Conservation (phyloP, 352 stramenopile species). For the Blastocystis sp. region DNA sequence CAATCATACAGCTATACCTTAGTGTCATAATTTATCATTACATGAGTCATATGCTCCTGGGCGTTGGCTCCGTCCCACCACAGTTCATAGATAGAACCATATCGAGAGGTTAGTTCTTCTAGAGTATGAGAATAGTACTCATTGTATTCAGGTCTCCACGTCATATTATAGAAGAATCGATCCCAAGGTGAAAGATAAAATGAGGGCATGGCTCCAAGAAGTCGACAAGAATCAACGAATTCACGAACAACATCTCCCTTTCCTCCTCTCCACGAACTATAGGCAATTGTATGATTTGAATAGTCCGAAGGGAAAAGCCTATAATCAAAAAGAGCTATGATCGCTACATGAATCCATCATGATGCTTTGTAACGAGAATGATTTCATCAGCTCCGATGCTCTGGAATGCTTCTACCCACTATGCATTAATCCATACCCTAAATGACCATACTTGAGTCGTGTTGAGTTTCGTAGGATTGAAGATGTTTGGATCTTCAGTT, state of each 20-base stretch:
- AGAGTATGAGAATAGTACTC: conserved; percentile 65
- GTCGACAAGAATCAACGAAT: conserved; percentile 51
- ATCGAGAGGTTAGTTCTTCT: conserved; percentile 36
- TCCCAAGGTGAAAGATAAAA: conserved; percentile 68
- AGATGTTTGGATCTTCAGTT: conserved; percentile 62
- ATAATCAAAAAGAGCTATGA: not conserved
- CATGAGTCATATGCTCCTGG: conserved; percentile 54
- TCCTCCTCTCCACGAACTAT: conserved; percentile 62
- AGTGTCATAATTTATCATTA: not conserved
- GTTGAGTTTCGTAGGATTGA: conserved; percentile 63
- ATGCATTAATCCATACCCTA: not conserved
- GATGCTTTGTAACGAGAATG: conserved; percentile 66
- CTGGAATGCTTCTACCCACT: conserved; percentile 64
- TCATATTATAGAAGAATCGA: conserved; percentile 68
- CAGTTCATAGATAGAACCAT: conserved; percentile 66
- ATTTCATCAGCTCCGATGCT: conserved; percentile 40
- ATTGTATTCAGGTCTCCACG: conserved; percentile 67
- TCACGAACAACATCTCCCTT: conserved; percentile 65
- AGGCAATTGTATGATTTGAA: conserved; percentile 47
- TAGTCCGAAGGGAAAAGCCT: conserved; percentile 62
- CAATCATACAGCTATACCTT: conserved; percentile 44
- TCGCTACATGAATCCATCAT: conserved; percentile 63
- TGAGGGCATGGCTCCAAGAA: conserved; percentile 24
- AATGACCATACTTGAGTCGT: conserved; percentile 36
- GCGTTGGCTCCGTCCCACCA: conserved; percentile 67